Percentiles rank a stretch among this genome's conserved stretches.
These are phyloP conservation scores for Discostella stelligeroides DNA, from an alignment of 108 stramenopile species.

Conservation along the genomic window DNA sequence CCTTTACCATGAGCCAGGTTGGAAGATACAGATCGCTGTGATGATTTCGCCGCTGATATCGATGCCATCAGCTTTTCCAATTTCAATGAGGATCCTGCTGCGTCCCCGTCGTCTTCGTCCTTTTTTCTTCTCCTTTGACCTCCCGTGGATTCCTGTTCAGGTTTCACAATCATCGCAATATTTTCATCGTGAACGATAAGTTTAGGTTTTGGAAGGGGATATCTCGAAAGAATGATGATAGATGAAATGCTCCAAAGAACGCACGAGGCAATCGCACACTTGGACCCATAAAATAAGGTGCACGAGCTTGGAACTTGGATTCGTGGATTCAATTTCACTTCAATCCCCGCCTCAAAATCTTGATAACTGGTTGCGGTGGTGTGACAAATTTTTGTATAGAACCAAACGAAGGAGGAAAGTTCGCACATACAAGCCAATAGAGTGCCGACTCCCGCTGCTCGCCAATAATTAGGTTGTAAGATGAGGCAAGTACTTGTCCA, in stretches of 20 bases:
- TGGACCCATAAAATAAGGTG: slow-evolving; percentile 45
- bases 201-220: slow-evolving; percentile 39
- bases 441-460: slow-evolving; percentile 24
- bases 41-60: background rate
- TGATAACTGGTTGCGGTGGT: slow-evolving; percentile 26
- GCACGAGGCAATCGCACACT: slow-evolving; percentile 37
- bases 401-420: slow-evolving; percentile 38
- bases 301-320: slow-evolving; percentile 29
- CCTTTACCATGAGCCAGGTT: background rate
- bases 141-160: no score
- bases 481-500: slow-evolving; percentile 41
- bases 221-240: slow-evolving; percentile 21
- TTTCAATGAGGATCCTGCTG: no score
- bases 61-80: no score
- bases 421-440: slow-evolving; percentile 22
- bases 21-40: background rate
- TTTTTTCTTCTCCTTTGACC: no score
- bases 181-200: slow-evolving; percentile 38
- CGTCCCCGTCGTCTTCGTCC: no score
- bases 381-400: slow-evolving; percentile 38
- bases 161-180: slow-evolving; percentile 2
- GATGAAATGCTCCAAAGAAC: slow-evolving; percentile 26
- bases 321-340: background rate
- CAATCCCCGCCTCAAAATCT: slow-evolving; percentile 25
- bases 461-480: slow-evolving; percentile 31